Percentiles rank a stretch among this genome's conserved stretches.
Evolutionary conservation across 2,329 filamentous ascomycete species (phyloP).

Genomic region (Waltergamsia citrina): DNA sequence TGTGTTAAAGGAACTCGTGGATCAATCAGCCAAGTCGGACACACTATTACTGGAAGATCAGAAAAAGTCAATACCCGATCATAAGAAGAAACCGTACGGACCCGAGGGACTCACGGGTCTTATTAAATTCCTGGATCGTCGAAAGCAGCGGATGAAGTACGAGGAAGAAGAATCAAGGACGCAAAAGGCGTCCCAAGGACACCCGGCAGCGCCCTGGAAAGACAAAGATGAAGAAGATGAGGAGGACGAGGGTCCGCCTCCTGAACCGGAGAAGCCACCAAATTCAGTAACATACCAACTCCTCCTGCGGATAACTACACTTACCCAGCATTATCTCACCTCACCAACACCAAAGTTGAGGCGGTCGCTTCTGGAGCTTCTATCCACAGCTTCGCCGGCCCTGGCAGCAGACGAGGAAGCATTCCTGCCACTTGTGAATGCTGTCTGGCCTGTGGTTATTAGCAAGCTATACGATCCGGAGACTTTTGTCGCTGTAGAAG

Average conservation of each 20-base stretch:
- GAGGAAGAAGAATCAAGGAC: constrained; percentile 25
- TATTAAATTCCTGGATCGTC: constrained; percentile 53
- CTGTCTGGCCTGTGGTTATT: constrained; percentile 77
- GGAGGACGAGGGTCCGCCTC: constrained; percentile 17
- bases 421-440: constrained; percentile 83
- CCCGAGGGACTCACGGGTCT: constrained; percentile 33
- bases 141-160: constrained; percentile 19
- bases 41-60: constrained; percentile 35
- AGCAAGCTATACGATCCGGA: constrained; percentile 58
- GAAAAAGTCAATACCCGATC: constrained; percentile 23
- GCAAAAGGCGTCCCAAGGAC: constrained; percentile 13
- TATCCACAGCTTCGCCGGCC: constrained; percentile 61
- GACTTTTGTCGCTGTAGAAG: constrained; percentile 58
- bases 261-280: constrained; percentile 44
- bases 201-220: constrained; percentile 27
- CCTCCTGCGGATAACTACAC: constrained; percentile 68
- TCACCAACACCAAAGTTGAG: constrained; percentile 73
- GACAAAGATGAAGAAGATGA: constrained; percentile 23
- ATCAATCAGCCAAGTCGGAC: constrained; percentile 62
- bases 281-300: constrained; percentile 73
- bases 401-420: constrained; percentile 70
- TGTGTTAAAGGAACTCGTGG: constrained; percentile 73
- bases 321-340: constrained; percentile 86
- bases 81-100: constrained; percentile 27
- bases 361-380: constrained; percentile 66